Base-by-base conservation (phyloP, 164 flowering plant species). In the Vitis riparia region DNA sequence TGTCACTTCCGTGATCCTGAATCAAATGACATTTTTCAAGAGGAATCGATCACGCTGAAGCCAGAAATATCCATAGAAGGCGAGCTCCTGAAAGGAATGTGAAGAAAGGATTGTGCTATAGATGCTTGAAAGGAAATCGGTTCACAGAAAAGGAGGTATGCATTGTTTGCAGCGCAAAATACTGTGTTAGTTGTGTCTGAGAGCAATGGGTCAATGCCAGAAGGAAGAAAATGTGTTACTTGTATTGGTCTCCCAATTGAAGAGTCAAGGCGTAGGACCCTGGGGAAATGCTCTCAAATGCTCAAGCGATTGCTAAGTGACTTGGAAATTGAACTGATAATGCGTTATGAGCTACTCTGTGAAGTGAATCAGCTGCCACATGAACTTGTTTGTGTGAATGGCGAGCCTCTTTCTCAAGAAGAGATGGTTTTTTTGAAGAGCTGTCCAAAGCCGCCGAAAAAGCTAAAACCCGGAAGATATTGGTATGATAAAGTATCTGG, bases 151-250 rank as follows among this genome's bases (percentile, higher is more conserved):
- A 82, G 76, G 87, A 78, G 73, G 61, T 62, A 8, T 84, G 87
- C 79, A 72, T 84, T 68, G 87, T 84, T 59, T 87, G 91, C 65
- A 74, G 73, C 8, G 86, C 87, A 9, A 79, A 80, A 75, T 87
- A 80, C 66, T 87, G 91, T 71, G 50, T 13, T 13, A 63, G 76
- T 8, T 87, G 91, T 69, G 76, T 87, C 61, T 80, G 12, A 77
- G 78, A 72, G 86, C 83, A 30, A 87, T 87, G 91, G 91, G 44
- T 68, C 87, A 44, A 87, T 87, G 91, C 87, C 91, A 9, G 91
- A 87, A 71, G 91, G 91, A 37, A 83, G 90, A 62, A 87, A 87
- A 70, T 87, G 90, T 55, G 51, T 83, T 6, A 61, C 70, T 15
- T 87, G 90, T 76, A 83, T 85, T 55, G 86, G 90, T 53, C 47